phyloP scores from a whole-genome alignment of 805 yeast species.

The Saturnispora bothae region DNA sequence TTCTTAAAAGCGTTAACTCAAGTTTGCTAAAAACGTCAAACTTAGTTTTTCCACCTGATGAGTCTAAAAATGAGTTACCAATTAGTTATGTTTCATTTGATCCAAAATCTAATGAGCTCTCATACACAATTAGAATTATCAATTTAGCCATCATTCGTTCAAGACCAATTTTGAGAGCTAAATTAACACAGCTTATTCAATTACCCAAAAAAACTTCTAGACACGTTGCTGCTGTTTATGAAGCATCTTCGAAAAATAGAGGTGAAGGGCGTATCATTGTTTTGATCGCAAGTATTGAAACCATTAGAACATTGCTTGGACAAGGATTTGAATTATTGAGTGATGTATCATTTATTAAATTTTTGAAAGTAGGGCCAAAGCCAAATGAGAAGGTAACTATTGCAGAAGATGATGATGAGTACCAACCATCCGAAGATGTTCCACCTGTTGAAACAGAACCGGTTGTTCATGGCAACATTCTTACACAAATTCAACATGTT shows the following conservation, averaged over 20 bases:
- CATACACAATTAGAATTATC: slow-evolving; percentile 37
- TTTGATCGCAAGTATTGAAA: slow-evolving; percentile 25
- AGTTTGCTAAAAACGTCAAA: slow-evolving; percentile 36
- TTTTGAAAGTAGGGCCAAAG: not conserved
- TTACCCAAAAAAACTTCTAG: slow-evolving; percentile 28
- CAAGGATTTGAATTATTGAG: slow-evolving; percentile 13
- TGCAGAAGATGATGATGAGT: not conserved
- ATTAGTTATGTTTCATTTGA: slow-evolving; percentile 24
- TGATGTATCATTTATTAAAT: not conserved
- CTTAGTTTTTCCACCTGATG: slow-evolving; percentile 31
- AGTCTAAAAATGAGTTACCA: slow-evolving; percentile 30
- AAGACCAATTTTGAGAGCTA: slow-evolving; percentile 25
- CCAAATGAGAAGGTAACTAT: not conserved
- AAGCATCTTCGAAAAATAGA: slow-evolving; percentile 31
- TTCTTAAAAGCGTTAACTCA: slow-evolving; percentile 51
- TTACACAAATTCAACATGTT: too few relatives aligned
- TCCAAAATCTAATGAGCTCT: slow-evolving; percentile 42
- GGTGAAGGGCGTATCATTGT: slow-evolving; percentile 26
- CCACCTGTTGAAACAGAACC: too few relatives aligned
- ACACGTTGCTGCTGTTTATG: slow-evolving; percentile 31
- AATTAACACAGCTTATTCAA: slow-evolving; percentile 20
- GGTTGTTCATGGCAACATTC: too few relatives aligned
- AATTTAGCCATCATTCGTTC: slow-evolving; percentile 31
- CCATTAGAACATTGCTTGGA: slow-evolving; percentile 18
- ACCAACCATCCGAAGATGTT: not conserved